Conservation (phyloP, 2,329 filamentous ascomycete species). For the Trichoderma arundinaceum region DNA sequence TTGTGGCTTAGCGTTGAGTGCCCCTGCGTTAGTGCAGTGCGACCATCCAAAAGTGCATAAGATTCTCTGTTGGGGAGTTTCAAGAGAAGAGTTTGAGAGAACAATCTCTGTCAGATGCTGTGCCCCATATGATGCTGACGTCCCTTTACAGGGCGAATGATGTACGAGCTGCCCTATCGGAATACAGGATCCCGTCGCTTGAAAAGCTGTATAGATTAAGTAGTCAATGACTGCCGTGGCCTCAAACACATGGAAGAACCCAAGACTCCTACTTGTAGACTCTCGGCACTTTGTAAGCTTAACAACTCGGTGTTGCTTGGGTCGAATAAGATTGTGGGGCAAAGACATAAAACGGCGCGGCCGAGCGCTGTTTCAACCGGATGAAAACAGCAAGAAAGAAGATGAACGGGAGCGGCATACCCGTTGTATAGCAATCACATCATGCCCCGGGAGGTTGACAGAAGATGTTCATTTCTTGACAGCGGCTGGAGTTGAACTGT, state of each 20-base stretch:
- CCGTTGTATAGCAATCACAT: not conserved
- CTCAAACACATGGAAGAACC: not conserved
- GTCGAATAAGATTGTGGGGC: not conserved
- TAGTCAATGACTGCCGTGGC: not conserved
- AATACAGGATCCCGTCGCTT: not conserved
- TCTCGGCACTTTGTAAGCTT: not conserved
- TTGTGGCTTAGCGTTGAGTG: constrained; percentile 4
- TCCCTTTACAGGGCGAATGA: not conserved
- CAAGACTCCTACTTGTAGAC: not conserved
- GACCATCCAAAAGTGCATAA: constrained; percentile 2
- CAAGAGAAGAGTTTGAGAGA: constrained; percentile 3
- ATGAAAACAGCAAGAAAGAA: not conserved
- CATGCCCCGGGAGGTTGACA: not conserved
- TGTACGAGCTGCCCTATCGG: not conserved
- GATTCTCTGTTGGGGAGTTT: constrained; percentile 9
- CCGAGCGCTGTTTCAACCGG: not conserved
- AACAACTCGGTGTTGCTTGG: not conserved
- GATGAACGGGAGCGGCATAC: not conserved
- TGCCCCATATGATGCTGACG: constrained; percentile 9
- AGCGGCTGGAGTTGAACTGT: not conserved
- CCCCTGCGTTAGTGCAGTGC: constrained; percentile 30
- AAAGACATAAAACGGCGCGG: not conserved
- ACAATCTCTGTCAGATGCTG: constrained; percentile 16
- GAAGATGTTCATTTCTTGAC: not conserved
- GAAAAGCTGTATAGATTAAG: not conserved